Conservation (phyloP, 352 stramenopile species). For the Phytophthora multivora region DNA sequence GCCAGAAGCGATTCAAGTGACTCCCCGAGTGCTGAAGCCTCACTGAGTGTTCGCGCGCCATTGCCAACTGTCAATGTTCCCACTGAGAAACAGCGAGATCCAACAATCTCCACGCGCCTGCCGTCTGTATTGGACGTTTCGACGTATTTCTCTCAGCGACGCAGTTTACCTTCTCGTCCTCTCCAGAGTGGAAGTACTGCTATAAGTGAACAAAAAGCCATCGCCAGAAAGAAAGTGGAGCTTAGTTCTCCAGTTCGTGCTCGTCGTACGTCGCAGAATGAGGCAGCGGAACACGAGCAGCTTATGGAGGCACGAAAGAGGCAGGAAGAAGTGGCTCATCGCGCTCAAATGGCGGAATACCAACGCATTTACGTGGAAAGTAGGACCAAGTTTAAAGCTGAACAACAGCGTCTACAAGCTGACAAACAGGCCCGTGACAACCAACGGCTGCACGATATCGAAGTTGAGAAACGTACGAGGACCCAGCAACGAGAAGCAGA, state of each 20-base stretch:
- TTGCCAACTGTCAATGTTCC: too few relatives aligned
- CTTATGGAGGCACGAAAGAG: conserved; percentile 15
- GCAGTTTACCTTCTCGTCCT: neutral
- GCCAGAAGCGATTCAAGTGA: too few relatives aligned
- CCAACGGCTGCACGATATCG: conserved; percentile 13
- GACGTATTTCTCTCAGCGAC: conserved; percentile 23
- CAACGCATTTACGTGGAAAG: conserved; percentile 28
- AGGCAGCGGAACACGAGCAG: conserved; percentile 1
- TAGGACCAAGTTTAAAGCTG: conserved; percentile 10
- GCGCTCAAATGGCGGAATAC: conserved; percentile 23
- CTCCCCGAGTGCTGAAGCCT: neutral
- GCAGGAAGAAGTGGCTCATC: conserved; percentile 13
- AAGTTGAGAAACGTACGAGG: conserved; percentile 18
- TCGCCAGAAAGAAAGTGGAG: conserved; percentile 33
- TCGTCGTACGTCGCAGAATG: conserved; percentile 8
- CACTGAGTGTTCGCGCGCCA: neutral
- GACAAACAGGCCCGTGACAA: conserved; percentile 21
- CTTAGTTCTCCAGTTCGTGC: conserved; percentile 12
- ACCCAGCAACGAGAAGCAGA: conserved; percentile 21
- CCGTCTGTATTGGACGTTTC: conserved; percentile 28
- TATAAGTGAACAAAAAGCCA: conserved; percentile 5
- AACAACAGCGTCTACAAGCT: conserved; percentile 16
- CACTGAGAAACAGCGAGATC: conserved; percentile 4
- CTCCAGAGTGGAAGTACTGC: neutral
- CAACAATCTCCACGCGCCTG: conserved; percentile 13